Base-by-base conservation (phyloP, 2,329 filamentous ascomycete species). In the Neoarthrinium moseri region DNA sequence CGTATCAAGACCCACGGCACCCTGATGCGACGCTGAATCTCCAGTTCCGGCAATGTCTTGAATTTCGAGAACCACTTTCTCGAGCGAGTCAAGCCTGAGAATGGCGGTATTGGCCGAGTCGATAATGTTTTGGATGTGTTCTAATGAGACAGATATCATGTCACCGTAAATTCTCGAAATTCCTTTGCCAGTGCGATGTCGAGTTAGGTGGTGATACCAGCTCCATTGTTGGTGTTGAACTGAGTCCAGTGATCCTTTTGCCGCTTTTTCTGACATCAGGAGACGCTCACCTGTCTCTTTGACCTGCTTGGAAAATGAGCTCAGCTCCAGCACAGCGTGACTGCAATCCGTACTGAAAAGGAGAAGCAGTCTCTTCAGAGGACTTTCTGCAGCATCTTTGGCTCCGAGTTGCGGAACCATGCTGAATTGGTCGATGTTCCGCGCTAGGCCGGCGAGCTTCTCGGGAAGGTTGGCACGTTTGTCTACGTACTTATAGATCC, bases 401-500 rank as follows among this genome's bases (percentile, higher is more conserved):
- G 27, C 23, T n/a, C 18, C 5, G 11, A 20, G 15, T 20, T 12
- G 20, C n/a, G 35, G 22, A 10, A 17, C 21, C 2, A 26, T n/a
- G 2, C 12, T 12, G 10, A 3, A 3, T 6, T 15, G 3, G 22
- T 30, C 37, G 1, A 12, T 17, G 5, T 18, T 40, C 24, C 21
- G 27, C 7, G 37, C 23, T 5, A 26, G 10, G 10, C 30, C 37
- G 23, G 24, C 30, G n/a, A 40, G 22, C 10, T 27, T 40, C 4
- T 40, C 24, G 6, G 24, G 24, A 11, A 40, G 23, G 21, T 11
- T 29, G 4, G 37, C 10, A 7, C 37, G 37, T 17, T 40, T 40
- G 22, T 40, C 24, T 5, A 40, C 15, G 11, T 40, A 40, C 18
- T 29, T 40, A 12, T 18, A 40, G 27, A 40, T 40, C 37, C 30